phyloP scores from a whole-genome alignment of 331 rosid species.

The Acacia concinna region DNA sequence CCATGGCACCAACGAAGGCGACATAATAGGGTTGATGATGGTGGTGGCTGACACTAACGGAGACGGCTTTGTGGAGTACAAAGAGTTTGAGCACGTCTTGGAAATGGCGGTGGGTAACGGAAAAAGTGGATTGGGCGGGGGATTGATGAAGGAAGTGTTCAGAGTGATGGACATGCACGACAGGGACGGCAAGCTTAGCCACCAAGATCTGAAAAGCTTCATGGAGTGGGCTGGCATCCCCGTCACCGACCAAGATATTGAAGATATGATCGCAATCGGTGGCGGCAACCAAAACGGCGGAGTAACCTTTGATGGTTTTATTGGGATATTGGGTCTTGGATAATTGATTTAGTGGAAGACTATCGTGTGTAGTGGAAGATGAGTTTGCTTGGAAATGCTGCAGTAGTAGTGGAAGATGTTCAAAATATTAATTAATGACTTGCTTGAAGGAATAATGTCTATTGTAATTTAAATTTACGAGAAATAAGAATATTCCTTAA shows the following conservation, averaged over 20 bases:
- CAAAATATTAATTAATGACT: no score
- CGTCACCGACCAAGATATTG: constrained; percentile 47
- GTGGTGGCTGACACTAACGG: constrained; percentile 51
- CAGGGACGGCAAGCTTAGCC: constrained; percentile 63
- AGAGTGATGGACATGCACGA: constrained; percentile 63
- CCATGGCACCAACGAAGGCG: constrained; percentile 33
- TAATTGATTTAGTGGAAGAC: background rate
- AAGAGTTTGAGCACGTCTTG: constrained; percentile 62
- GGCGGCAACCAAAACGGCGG: constrained; percentile 42
- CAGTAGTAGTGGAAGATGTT: no score
- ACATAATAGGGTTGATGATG: constrained; percentile 47
- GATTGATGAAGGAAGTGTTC: constrained; percentile 45
- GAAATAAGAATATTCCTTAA: no score
- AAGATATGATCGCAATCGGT: constrained; percentile 51
- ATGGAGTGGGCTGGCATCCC: constrained; percentile 54
- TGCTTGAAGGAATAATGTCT: no score
- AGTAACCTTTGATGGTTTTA: constrained; percentile 46
- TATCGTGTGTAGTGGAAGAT: background rate
- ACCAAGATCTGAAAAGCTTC: constrained; percentile 49
- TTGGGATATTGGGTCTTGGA: constrained; percentile 46
- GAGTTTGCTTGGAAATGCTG: no score
- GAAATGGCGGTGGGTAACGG: constrained; percentile 1
- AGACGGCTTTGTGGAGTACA: constrained; percentile 60
- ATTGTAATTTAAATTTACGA: no score
- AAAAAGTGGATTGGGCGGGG: background rate